phyloP scores from a whole-genome alignment of 2,329 filamentous ascomycete species.

The Diplodia seriata region DNA sequence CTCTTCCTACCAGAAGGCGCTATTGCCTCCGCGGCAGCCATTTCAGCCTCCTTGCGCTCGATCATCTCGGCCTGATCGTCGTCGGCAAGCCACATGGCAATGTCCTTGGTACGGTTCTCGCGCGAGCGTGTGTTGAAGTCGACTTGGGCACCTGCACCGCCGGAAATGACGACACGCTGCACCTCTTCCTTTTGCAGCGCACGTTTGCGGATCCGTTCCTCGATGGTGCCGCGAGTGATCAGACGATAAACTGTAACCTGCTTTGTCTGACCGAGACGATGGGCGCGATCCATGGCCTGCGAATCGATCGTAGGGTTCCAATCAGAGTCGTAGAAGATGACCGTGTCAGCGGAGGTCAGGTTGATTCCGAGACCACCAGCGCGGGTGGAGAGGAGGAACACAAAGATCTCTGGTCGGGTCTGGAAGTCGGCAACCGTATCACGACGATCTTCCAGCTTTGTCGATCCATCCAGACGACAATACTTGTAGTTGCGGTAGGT shows the following conservation, averaged over 20 bases:
- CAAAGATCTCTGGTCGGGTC: slow-evolving; percentile 90
- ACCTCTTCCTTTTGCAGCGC: slow-evolving; percentile 98
- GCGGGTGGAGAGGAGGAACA: slow-evolving; percentile 94
- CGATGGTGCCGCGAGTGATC: slow-evolving; percentile 95
- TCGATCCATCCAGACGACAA: slow-evolving; percentile 93
- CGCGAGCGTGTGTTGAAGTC: slow-evolving; percentile 93
- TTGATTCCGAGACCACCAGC: slow-evolving; percentile 99
- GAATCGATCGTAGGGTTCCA: slow-evolving; percentile 99
- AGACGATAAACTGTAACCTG: slow-evolving; percentile 98
- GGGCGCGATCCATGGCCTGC: slow-evolving; percentile 98
- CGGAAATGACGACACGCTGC: slow-evolving; percentile 93
- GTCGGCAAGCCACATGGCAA: slow-evolving; percentile 98
- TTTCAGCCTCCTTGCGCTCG: slow-evolving; percentile 88
- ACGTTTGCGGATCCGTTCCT: slow-evolving; percentile 96
- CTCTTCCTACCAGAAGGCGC: slow-evolving; percentile 54
- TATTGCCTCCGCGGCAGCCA: slow-evolving; percentile 69
- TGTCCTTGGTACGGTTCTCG: slow-evolving; percentile 96
- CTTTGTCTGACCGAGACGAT: slow-evolving; percentile 92
- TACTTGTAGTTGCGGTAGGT: slow-evolving; percentile 99
- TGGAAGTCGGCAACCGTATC: slow-evolving; percentile 98
- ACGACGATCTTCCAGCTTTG: slow-evolving; percentile 93
- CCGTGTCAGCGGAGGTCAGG: slow-evolving; percentile 91
- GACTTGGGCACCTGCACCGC: slow-evolving; percentile 80
- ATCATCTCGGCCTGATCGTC: slow-evolving; percentile 95
- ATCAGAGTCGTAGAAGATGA: slow-evolving; percentile 99